Evolutionary conservation across 495 filamentous ascomycete species (phyloP), one percentile per base, ranked within the genome.

Genomic region (Penicillium paxilli): DNA sequence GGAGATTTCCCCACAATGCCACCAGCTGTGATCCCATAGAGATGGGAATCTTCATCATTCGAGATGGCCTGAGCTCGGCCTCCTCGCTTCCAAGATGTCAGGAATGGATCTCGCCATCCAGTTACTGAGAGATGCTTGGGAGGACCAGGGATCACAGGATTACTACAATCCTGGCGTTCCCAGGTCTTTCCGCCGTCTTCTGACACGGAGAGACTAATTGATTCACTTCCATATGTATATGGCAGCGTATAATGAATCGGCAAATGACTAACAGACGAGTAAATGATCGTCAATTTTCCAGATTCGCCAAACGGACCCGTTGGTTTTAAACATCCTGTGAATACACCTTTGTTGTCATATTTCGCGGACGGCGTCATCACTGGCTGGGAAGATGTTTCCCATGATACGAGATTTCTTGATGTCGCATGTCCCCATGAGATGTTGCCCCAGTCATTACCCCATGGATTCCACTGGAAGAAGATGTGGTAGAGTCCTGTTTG

Each of bases 71-170:
- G 71, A 23, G 46, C 51, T 26, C 75, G 71, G 57, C 80, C 65
- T 38, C 66, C 32, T 40, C 51, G 65, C 0, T 73, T 66, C 75
- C 74, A 83, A 1, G 62, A 59, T 26, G 67, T 65, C 30, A 83
- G 57, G 54, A 73, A 82, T 0, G 82, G 82, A 53, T 85, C 82
- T 21, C 82, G 63, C 74, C 77, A 84, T 4, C 77, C 80, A 1
- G 80, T 83, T 24, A 84, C 71, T 22, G 75, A 69, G 51, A 75
- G 64, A 21, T 68, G 62, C 23, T 61, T 51, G 42, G 82, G 80
- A 1, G 79, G 74, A 0, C 66, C 60, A 3, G 62, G 21, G 44
- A 85, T 68, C 16, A 83, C 58, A 0, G 82, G 80, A 47, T 85
- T 85, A n/a, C n/a, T n/a, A 23, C 70, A 70, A 12, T 59, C 58